Evolutionary conservation across 805 yeast genomes (phyloP), one percentile per base, ranked within the genome.

Genomic region (Maudiozyma bulderi): DNA sequence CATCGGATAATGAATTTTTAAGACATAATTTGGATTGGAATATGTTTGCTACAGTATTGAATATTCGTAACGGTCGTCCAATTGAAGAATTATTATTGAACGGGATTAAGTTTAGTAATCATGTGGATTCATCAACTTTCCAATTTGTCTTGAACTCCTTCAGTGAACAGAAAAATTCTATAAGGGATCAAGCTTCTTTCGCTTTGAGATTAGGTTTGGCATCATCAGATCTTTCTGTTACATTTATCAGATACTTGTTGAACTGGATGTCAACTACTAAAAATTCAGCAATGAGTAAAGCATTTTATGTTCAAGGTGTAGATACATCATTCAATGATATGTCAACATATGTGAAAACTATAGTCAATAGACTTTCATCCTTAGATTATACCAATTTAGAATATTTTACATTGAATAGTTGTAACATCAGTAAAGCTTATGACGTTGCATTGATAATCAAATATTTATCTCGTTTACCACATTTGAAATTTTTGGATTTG

Each of bases 241-340:
- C 75, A 11, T 90, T 87, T 50, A 62, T 82, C 40, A 72, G 73
- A 52, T 65, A 77, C 15, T 52, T 86, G 29, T 72, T 77, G 5
- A 66, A 75, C 42, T 86, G 90, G 88, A 62, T 84, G 47, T 57
- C 68, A 48, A 63, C 54, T 10, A 61, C 57, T 26, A 63, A 51
- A 13, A 40, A 41, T 33, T 30, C 44, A 8, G 33, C 33, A 6
- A n/a, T 40, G 14, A 34, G 37, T n/a, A n/a, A 31, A 13, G 32
- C 38, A 31, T 29, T 45, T 20, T 35, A 43, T 66, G 64, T 62
- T 57, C 68, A 55, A 54, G 96, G 96, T 6, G 65, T 90, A 6
- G 96, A 89, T 69, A 57, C 89, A 11, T 95, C 95, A 2, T 89
- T 81, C 60, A 89, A 89, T 62, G 91, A 86, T 61, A 66, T 84